Base-by-base conservation (phyloP, 208 protist genomes). In the Leishmania braziliensis region DNA sequence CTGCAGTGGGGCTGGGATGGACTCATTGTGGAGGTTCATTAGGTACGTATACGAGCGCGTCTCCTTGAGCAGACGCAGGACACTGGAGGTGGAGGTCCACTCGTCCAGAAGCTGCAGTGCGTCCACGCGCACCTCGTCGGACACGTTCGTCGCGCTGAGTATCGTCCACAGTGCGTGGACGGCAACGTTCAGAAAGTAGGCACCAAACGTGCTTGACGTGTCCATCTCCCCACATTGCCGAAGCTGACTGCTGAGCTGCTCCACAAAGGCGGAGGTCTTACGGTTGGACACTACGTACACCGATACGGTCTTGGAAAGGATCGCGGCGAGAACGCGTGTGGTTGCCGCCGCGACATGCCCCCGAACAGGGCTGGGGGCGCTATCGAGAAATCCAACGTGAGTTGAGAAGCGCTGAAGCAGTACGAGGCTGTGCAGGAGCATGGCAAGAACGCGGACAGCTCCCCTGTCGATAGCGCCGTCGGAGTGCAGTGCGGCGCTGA, bases 61-160 rank as follows among this genome's bases (percentile, higher is more conserved):
- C 62, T 87, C 79, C 75, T 84, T 87, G 43, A 87, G 79, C 33
- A 87, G 8, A 16, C 83, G 83, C 75, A 90, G n/a, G 50, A 86
- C 80, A 48, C 82, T 85, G 1, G 86, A 70, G 14, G 83, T 82
- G 1, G 70, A 80, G 1, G 86, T 86, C 71, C 85, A 78, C 72
- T 85, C 79, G 62, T 86, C 76, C 62, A 90, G 46, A 51, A 87
- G 84, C 70, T 70, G 56, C 63, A 90, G 81, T n/a, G 66, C 77
- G 5, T 78, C 80, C 5, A 83, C 71, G 48, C 81, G 86, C 50
- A 73, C 68, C 43, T 81, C 69, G 2, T 23, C 51, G 8, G 77
- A 60, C 60, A 86, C 62, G 50, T 84, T 87, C 2, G 75, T 6
- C 12, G 79, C 62, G 43, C 60, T 80, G 33, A 87, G 84, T 29